Base-by-base conservation (phyloP, 129 eudicot species). In the Chrysanthemum seticuspe region DNA sequence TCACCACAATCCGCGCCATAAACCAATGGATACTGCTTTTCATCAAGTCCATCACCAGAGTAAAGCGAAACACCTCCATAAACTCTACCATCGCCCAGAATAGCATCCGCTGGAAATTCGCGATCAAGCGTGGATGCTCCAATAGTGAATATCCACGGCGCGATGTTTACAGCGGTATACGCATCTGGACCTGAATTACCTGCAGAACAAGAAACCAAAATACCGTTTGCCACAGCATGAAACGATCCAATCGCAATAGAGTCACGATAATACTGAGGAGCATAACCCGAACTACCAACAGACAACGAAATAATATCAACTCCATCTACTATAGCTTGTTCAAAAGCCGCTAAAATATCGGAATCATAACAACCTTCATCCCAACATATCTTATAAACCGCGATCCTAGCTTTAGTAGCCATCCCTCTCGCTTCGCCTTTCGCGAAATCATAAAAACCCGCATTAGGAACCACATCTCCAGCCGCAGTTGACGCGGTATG, bases 361-460 rank as follows among this genome's bases (percentile, higher is more conserved):
- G 99, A 95, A 77, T 95, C 97, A 40, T 82, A 95, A 56, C 99
- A 95, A 2, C 99, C 99, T 0, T 23, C 49, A 12, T 65, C 75
- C 99, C 99, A 95, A 70, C 99, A 95, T 65, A 95, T 95, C 80
- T 95, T 95, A 61, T 95, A 95, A 40, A 71, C 97, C n/a, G 99
- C 97, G 21, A 95, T 91, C 53, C 99, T 82, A 4, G 99, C 97
- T 74, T 91, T 95, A 5, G 60, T 55, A 64, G 99, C 99, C 99
- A 95, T 95, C 8, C 99, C 99, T 75, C 99, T 80, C 0, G 99
- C 99, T 71, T 90, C 97, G 5, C 99, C 99, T 34, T 23, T 74
- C 0, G 99, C 99, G 15, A 75, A 95, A 2, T 83, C 83, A 25
- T 64, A 86, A 57, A 90, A 83, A 2, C 97, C 84, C 2, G 99